These are phyloP conservation scores for Mucor plumbeus DNA, from an alignment of 371 early-diverging fungal genomes.

Conservation along the genomic window DNA sequence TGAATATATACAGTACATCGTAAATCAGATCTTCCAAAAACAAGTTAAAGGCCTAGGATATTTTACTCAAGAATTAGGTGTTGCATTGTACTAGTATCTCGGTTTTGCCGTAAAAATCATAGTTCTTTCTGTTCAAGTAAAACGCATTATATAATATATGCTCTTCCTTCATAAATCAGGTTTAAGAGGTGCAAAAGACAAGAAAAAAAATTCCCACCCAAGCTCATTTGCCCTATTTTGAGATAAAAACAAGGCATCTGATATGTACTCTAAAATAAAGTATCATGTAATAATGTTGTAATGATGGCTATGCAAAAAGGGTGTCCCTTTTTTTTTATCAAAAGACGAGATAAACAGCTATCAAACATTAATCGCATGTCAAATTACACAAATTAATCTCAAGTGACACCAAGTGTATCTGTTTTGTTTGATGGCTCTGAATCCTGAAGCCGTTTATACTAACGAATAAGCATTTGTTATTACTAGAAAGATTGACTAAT, in stretches of 20 bases:
- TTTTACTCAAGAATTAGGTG: no score
- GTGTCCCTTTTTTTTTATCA: not conserved
- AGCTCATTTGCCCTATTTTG: not conserved
- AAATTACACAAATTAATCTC: slow-evolving; percentile 3
- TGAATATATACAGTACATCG: no score
- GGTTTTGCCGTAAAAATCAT: no score
- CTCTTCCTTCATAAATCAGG: not conserved
- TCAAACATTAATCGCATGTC: not conserved
- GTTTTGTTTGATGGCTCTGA: not conserved
- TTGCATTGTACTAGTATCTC: no score
- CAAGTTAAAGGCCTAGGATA: no score
- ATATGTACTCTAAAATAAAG: not conserved
- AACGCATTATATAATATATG: not conserved
- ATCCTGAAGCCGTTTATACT: no score
- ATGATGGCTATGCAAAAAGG: not conserved
- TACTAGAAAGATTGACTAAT: no score
- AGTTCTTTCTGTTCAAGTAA: no score
- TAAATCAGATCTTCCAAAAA: no score
- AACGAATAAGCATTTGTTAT: no score
- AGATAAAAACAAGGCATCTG: not conserved
- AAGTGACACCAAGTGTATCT: not conserved
- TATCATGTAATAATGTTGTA: not conserved
- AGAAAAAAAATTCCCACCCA: not conserved
- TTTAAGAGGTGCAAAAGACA: not conserved
- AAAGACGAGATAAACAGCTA: not conserved